Conservation (phyloP, 768 basidiomycete species). For the Hortiboletus flavorubellus region DNA sequence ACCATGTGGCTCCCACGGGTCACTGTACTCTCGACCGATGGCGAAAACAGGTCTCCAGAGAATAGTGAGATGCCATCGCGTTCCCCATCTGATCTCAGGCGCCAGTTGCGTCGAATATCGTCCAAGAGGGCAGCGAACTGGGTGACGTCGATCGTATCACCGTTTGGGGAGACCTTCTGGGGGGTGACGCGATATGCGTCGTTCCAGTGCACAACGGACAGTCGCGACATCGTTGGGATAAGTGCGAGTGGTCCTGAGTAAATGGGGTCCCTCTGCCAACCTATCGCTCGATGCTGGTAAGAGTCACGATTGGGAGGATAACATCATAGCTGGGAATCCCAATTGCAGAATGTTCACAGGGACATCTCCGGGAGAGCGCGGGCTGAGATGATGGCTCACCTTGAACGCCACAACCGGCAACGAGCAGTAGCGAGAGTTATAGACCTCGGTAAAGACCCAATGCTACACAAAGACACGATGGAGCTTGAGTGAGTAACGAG, state of each 20-base stretch:
- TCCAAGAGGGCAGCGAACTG: constrained; percentile 78
- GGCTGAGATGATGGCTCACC: neutral
- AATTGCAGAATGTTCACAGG: neutral
- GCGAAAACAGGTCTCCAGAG: constrained; percentile 87
- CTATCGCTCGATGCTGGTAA: neutral
- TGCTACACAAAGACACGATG: too few species aligned
- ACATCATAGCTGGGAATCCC: neutral
- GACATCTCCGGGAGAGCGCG: neutral
- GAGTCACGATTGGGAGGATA: neutral
- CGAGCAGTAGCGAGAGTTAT: too few species aligned
- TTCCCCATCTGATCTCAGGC: constrained; percentile 41
- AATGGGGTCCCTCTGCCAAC: constrained; percentile 2
- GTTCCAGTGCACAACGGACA: constrained; percentile 68
- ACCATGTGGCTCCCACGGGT: constrained; percentile 93
- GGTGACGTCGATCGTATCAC: constrained; percentile 77
- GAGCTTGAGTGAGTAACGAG: too few species aligned
- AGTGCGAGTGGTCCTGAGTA: neutral
- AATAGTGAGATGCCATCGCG: constrained; percentile 79
- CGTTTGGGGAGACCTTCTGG: constrained; percentile 57
- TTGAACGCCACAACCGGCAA: neutral
- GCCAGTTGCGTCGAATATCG: constrained; percentile 59
- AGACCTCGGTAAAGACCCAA: neutral
- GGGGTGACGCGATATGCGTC: constrained; percentile 80
- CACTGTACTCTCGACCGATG: constrained; percentile 81
- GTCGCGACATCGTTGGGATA: constrained; percentile 30